Evolutionary conservation across 1,139 yeast genomes (phyloP), one percentile per base, ranked within the genome.

Genomic region (Scheffersomyces illinoinensis): DNA sequence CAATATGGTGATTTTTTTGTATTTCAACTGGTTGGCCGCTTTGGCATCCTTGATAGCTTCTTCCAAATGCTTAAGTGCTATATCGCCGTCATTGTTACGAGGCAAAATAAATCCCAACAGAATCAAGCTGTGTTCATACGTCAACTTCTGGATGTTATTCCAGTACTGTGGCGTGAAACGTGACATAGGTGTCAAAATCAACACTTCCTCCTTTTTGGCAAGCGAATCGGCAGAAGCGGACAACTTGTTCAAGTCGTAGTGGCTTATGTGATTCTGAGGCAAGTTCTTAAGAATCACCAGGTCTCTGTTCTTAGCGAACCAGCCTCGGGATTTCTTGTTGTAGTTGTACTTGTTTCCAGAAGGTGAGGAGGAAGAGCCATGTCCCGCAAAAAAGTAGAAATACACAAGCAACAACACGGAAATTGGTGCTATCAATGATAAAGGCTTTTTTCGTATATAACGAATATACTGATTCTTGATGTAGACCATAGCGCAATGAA

Each of bases 51-150:
- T 90, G 58, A 95, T 87, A 8, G 91, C 96, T 46, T 77, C 74
- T 73, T 93, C 97, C 65, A 95, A 81, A 63, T 79, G 73, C 66
- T 84, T 83, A 66, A 93, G 78, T 0, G 97, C 96, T 47, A 71
- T 75, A 74, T 93, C 97, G 55, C 98, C 98, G 57, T 90, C 90
- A 20, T 81, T 74, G 50, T 86, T 86, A 66, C 96, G 83, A 56
- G 99, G 98, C 54, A 93, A 83, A 56, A 95, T 93, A 71, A 95
- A 93, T 0, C 98, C 99, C 59, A 95, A 81, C 64, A 93, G 96
- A 55, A 93, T 82, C 65, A 91, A 83, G 54, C 86, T 87, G 72
- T 95, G 91, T 60, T 97, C 98, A 72, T 95, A 95, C 19, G 87
- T 79, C 68, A 95, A 77, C 64, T 82, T 81, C 62, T 89, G 75